Evolutionary conservation across 2,329 filamentous ascomycete species (phyloP), one percentile per base, ranked within the genome.

Genomic region (Sclerotinia nivalis): DNA sequence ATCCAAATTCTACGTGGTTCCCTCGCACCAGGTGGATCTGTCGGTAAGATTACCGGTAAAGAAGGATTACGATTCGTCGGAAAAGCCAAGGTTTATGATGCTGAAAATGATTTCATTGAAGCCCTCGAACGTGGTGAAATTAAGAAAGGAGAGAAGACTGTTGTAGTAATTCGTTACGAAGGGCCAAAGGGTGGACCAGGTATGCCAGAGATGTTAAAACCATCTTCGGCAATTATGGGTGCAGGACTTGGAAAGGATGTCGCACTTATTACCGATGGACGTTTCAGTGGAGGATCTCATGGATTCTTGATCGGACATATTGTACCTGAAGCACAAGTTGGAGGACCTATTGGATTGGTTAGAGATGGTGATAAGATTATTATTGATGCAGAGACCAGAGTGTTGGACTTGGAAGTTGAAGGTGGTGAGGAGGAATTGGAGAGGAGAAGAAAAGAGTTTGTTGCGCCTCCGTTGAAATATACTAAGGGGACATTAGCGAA

Each of bases 41-140:
- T 93, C 1, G 90, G 89, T 59, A 93, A 93, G 81, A 93, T 93
- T 78, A 93, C 90, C 2, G 90, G 90, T 56, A 92, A 93, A 80
- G 90, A 93, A 80, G 90, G 90, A 31, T 84, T 86, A 18, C 77
- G 81, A 12, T 93, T 93, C 80, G 86, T 83, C 2, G 90, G 90
- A 64, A 91, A 89, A 76, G 90, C 90, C 2, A 88, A 87, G 73
- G 89, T 89, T 74, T 93, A 89, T 79, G 88, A 93, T 76, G 84
- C 84, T 28, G 90, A 93, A 79, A 89, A 92, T 73, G 83, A 85
- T 71, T 91, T 93, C 81, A 88, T 92, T 75, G 78, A 82, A 47
- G 88, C 89, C 2, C 85, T 93, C 40, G 90, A 92, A 79, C 81
- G 82, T 50, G 87, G 88, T 31, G 88, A 89, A 73, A 88, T 92